Base-by-base conservation (phyloP, 2,329 filamentous ascomycete species). In the Davidsoniella neocaledoniae region DNA sequence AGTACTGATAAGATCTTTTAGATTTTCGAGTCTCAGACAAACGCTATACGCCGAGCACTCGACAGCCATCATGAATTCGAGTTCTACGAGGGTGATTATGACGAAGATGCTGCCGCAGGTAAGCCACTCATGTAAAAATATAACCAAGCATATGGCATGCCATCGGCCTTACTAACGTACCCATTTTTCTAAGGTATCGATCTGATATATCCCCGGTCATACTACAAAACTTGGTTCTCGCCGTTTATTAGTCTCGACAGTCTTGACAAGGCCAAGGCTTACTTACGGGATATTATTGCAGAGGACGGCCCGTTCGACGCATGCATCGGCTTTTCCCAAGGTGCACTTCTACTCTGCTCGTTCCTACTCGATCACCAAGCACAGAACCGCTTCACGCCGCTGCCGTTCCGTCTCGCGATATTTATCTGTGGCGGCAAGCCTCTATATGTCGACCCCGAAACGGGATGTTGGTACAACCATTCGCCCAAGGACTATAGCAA, bases 291-390 rank as follows among this genome's bases (percentile, higher is more conserved):
- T 3, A 48, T 53, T 16, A 45, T 57, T 10, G 46, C 40, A 12
- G 49, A 52, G 14, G 41, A 56, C 14, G 57, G 56, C 3, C 57
- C 57, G 0, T 57, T 57, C n/a, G 57, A 58, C 37, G 55, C 50
- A 16, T 46, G 55, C 16, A 5, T 58, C 6, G 55, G 56, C n/a
- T 58, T 58, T 43, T 57, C 55, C 12, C 53, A 56, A 38, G 57
- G 57, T 2, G 55, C 54, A n/a, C 39, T 48, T 6, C 41, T 48
- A 3, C 16, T 48, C 6, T 29, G 9, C 16, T 40, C 41, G 9
- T 17, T 49, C 19, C 16, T 53, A 4, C 38, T 46, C 8, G 39
- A 42, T 37, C 26, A 49, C 7, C 50, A 43, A 46, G 29, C 40
- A 16, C 36, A 16, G 14, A n/a, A 33, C n/a, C 39, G 46, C 3